Evolutionary conservation across 257 asterid species (phyloP).

Genomic region (Jasminum sambac): DNA sequence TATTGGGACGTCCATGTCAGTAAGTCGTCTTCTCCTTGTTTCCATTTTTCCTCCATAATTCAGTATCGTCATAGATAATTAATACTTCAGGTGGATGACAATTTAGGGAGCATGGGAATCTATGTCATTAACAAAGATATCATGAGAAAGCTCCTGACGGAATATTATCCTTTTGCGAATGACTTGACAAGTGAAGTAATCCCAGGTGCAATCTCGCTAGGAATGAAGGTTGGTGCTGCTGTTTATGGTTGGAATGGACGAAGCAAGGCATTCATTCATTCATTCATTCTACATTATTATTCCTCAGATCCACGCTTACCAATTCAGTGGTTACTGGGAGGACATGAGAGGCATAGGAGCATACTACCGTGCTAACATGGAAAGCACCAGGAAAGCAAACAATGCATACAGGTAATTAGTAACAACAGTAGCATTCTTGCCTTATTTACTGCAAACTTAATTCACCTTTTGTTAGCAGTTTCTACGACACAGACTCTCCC

Average conservation of each 20-base stretch:
- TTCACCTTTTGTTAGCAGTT: conserved; percentile 42
- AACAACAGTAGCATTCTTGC: too few species aligned
- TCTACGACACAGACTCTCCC: conserved; percentile 61
- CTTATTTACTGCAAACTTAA: too few species aligned
- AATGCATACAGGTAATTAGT: conserved; percentile 53
- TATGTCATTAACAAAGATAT: conserved; percentile 64
- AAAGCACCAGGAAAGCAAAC: conserved; percentile 43
- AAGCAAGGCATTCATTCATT: too few species aligned
- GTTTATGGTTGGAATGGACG: neutral
- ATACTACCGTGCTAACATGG: conserved; percentile 75
- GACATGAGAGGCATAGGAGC: conserved; percentile 80
- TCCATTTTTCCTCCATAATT: too few species aligned
- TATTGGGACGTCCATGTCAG: conserved; percentile 30
- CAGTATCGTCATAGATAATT: too few species aligned
- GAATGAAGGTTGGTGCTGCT: conserved; percentile 58
- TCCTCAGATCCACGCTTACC: conserved; percentile 52
- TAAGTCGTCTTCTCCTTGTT: conserved; percentile 20
- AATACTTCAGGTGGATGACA: conserved; percentile 34
- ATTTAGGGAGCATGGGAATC: conserved; percentile 72
- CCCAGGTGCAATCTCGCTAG: conserved; percentile 76
- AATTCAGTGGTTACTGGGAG: conserved; percentile 82
- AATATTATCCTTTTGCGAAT: conserved; percentile 59
- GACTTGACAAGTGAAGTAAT: conserved; percentile 65
- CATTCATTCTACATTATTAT: too few species aligned
- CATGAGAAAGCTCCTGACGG: conserved; percentile 66